Percentiles rank a stretch among this genome's conserved stretches.
Evolutionary conservation across 2,329 filamentous ascomycete genomes (phyloP).

Genomic region (Tolypocladium sp.): DNA sequence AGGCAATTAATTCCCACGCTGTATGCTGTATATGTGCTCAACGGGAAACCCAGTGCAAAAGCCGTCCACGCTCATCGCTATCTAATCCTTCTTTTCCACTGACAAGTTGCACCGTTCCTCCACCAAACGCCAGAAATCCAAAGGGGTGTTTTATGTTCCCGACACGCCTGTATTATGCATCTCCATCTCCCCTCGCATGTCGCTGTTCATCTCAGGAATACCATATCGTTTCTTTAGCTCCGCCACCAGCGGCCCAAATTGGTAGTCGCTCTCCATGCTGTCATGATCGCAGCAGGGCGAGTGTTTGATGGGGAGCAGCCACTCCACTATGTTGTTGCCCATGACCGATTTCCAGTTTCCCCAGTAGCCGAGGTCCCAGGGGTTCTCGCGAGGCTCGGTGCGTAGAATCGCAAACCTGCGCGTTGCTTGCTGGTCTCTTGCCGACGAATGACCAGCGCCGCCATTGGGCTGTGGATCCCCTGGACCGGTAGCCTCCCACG

Average conservation of each 20-base stretch:
- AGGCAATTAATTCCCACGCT: background rate
- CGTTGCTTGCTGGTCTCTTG: constrained; percentile 37
- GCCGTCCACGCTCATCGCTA: background rate
- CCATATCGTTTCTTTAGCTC: constrained; percentile 37
- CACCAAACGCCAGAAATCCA: background rate
- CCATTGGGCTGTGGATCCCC: constrained; percentile 16
- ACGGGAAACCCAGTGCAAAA: background rate
- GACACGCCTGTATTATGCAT: background rate
- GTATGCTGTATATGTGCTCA: background rate
- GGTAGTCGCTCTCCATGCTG: constrained; percentile 56
- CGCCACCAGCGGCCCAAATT: constrained; percentile 53
- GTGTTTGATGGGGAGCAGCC: constrained; percentile 67
- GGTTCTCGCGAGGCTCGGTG: constrained; percentile 68
- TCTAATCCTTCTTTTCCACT: background rate
- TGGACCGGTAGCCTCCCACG: background rate
- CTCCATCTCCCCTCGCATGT: background rate
- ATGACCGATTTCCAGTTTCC: constrained; percentile 74
- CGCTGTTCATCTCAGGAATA: constrained; percentile 5
- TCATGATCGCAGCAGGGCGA: constrained; percentile 69
- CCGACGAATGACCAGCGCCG: constrained; percentile 2
- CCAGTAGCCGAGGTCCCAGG: constrained; percentile 66
- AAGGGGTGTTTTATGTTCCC: background rate
- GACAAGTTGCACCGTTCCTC: background rate
- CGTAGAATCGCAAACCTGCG: constrained; percentile 73
- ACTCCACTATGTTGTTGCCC: constrained; percentile 62